Percentiles rank a stretch among this genome's conserved stretches.
phyloP scores from a whole-genome alignment of 176 grass and related monocot species.

The Cymbopogon citratus region DNA sequence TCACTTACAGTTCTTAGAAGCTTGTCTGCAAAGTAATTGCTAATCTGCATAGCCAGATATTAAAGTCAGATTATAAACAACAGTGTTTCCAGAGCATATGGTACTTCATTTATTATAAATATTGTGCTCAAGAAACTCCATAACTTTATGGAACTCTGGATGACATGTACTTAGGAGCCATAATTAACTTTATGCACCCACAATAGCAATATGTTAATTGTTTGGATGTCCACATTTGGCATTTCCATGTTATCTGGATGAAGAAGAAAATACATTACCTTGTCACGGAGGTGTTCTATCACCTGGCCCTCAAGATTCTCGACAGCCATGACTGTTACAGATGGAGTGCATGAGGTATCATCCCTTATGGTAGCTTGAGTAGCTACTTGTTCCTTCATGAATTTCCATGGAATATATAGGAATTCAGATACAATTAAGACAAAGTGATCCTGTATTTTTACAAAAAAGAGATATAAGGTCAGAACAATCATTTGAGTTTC shows the following conservation, averaged over 20 bases:
- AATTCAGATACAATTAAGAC: constrained; percentile 84
- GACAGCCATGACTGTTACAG: constrained; percentile 76
- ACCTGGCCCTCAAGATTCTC: constrained; percentile 75
- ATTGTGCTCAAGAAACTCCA: background rate
- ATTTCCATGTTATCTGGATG: background rate
- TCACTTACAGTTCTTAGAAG: constrained; percentile 81
- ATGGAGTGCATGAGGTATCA: constrained; percentile 79
- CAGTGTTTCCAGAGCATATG: background rate
- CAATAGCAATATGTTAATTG: background rate
- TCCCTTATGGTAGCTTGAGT: constrained; percentile 43
- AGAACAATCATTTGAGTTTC: constrained; percentile 4
- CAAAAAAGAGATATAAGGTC: background rate
- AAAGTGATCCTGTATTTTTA: constrained; percentile 79
- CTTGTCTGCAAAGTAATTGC: constrained; percentile 87
- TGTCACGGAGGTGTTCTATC: constrained; percentile 52
- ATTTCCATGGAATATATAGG: constrained; percentile 87
- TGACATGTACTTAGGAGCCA: background rate
- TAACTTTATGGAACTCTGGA: background rate
- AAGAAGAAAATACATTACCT: constrained; percentile 46
- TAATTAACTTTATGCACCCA: background rate
- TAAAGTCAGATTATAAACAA: constrained; percentile 8
- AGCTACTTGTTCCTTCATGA: constrained; percentile 76
- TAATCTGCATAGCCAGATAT: constrained; percentile 56
- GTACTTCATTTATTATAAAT: constrained; percentile 9
- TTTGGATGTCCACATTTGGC: background rate